Base-by-base conservation (phyloP, 257 asterid genomes). In the Leonotis leonurus region DNA sequence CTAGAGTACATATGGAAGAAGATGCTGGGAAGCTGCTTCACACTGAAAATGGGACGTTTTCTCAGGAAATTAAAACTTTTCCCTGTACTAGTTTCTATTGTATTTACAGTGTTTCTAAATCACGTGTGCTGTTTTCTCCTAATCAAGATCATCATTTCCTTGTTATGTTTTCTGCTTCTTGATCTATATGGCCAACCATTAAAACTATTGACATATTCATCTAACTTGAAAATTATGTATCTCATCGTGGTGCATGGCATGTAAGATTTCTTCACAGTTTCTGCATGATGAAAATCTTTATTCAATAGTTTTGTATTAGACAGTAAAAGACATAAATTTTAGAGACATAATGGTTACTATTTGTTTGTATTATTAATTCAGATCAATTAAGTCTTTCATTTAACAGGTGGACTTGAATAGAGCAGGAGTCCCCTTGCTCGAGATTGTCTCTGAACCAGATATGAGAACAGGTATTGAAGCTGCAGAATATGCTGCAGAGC, bases 1-100 rank as follows among this genome's bases (percentile, higher is more conserved):
- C 99, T 54, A 75, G 97, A 75, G 97, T 93, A 76, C 99, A 89
- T 56, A 93, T 93, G 97, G 99, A 92, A 76, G 99, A 92, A 74
- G 97, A 92, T 82, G 99, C 97, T 67, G 99, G 97, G 43, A 92
- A 92, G 85, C 77, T 83, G 75, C 86, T 92, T 73, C 98, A 92
- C 72, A 84, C 97, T 0, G 95, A 81, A 43, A 78, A 62, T 56
- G 90, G 84, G 18, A 82, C 68, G 62, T 80, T 70, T 72, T 92
- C 97, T 62, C 97, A 86, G 95, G 99, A 52, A 83, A 80, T 57
- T 60, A 64, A 46, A 18, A 2, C 66, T 70, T 39, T 41, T 41
- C 20, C 29, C 35, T 37, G 6, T 4, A 24, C 70, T 7, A 45
- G 9, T 69, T 29, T 50, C 21, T 43, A 20, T 53, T 48, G 53